phyloP scores from a whole-genome alignment of 306 rosid genomes.

The Argentina anserina region DNA sequence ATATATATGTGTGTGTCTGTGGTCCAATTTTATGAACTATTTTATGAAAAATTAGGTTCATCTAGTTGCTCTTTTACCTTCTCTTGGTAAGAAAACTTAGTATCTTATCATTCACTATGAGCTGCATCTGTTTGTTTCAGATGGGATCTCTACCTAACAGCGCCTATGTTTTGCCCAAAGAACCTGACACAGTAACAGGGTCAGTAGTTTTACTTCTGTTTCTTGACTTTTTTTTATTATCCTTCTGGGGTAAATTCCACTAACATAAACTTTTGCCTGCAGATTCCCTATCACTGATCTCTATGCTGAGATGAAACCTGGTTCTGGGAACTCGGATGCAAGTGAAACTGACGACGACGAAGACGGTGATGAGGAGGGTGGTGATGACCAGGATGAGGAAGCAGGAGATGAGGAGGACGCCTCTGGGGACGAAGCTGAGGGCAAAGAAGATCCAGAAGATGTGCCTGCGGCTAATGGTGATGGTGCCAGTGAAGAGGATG shows the following conservation, averaged over 20 bases:
- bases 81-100: neutral
- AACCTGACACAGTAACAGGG: conserved; percentile 19
- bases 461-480: conserved; percentile 55
- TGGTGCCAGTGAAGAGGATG: conserved; percentile 52
- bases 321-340: conserved; percentile 42
- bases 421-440: conserved; percentile 49
- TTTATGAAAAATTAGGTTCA: neutral
- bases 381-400: conserved; percentile 39
- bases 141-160: conserved; percentile 15
- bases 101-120: neutral
- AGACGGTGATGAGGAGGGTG: conserved; percentile 26
- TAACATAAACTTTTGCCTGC: conserved; percentile 10
- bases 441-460: conserved; percentile 44
- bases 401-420: conserved; percentile 42
- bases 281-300: conserved; percentile 50
- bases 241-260: neutral
- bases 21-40: neutral
- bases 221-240: neutral
- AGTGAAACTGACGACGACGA: conserved; percentile 56
- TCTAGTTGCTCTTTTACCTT: neutral
- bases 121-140: conserved; percentile 23
- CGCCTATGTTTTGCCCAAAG: conserved; percentile 9
- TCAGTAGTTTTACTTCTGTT: conserved; percentile 9
- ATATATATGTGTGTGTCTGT: neutral
- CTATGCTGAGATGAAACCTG: conserved; percentile 26